These are phyloP conservation scores for Pulveroboletus sp. DNA, from an alignment of 768 basidiomycete genomes.

Conservation along the genomic window DNA sequence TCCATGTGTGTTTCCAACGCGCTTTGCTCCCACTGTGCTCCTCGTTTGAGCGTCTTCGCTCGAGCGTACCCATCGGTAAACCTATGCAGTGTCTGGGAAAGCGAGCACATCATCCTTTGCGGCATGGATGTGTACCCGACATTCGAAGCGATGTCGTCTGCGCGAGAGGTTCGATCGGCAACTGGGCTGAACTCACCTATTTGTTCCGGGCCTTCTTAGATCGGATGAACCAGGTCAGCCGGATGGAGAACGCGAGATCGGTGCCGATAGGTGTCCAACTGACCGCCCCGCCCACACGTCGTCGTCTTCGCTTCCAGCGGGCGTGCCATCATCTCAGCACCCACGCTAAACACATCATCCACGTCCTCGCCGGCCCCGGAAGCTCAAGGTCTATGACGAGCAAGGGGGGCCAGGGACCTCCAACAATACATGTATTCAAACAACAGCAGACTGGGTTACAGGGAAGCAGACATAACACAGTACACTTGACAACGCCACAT, in stretches of 20 bases:
- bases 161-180: background rate
- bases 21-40: constrained; percentile 52
- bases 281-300: too few relatives aligned
- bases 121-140: too few relatives aligned
- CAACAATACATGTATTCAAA: too few relatives aligned
- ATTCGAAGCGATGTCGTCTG: too few relatives aligned
- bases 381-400: constrained; percentile 42
- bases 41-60: constrained; percentile 41
- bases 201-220: too few relatives aligned
- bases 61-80: constrained; percentile 46
- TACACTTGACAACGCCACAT: too few relatives aligned
- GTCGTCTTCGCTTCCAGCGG: constrained; percentile 39
- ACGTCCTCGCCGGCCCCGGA: constrained; percentile 33
- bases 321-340: constrained; percentile 36
- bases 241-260: background rate
- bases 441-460: too few relatives aligned
- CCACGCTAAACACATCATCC: constrained; percentile 39
- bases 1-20: constrained; percentile 68
- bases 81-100: constrained; percentile 50
- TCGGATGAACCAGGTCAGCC: too few relatives aligned
- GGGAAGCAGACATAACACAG: too few relatives aligned
- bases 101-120: constrained; percentile 65
- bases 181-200: constrained; percentile 31
- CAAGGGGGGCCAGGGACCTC: constrained; percentile 32
- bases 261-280: constrained; percentile 22